phyloP scores from a whole-genome alignment of 306 rosid species.

The Rubus parviflorus region DNA sequence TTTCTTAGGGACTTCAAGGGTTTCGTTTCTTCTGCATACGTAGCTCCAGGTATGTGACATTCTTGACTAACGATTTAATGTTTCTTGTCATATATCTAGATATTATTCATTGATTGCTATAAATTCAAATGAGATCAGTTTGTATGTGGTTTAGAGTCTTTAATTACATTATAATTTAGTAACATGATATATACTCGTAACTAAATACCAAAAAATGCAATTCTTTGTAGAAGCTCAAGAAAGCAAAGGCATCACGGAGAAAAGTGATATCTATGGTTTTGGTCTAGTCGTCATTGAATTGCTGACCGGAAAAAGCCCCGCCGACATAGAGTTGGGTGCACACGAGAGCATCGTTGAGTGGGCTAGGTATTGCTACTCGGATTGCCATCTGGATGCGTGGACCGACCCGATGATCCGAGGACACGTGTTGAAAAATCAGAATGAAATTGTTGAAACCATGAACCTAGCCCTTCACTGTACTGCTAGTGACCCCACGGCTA shows the following conservation, averaged over 20 bases:
- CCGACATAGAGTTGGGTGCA: conserved; percentile 49
- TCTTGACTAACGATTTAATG: not conserved
- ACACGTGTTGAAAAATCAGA: conserved; percentile 33
- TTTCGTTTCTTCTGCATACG: conserved; percentile 48
- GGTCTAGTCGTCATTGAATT: conserved; percentile 70
- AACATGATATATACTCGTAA: too few species aligned
- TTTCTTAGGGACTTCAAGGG: conserved; percentile 34
- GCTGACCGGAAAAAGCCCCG: conserved; percentile 70
- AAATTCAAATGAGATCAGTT: too few species aligned
- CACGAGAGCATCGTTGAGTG: conserved; percentile 65
- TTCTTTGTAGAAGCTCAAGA: conserved; percentile 49
- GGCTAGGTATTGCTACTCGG: conserved; percentile 83
- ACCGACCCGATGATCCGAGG: conserved; percentile 52
- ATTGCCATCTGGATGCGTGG: conserved; percentile 74
- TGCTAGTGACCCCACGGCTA: conserved; percentile 67
- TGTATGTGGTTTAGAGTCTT: too few species aligned
- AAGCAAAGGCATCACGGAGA: conserved; percentile 47
- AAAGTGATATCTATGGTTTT: conserved; percentile 65
- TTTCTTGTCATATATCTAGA: too few species aligned
- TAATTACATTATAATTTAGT: too few species aligned
- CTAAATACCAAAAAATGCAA: too few species aligned
- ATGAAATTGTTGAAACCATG: conserved; percentile 72
- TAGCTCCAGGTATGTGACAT: conserved; percentile 57
- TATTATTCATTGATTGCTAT: too few species aligned
- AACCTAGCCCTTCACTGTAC: conserved; percentile 76